Percentiles rank a stretch among this genome's conserved stretches.
These are phyloP conservation scores for Pterocarpus macrocarpus DNA, from an alignment of 306 rosid genomes.

Conservation along the genomic window DNA sequence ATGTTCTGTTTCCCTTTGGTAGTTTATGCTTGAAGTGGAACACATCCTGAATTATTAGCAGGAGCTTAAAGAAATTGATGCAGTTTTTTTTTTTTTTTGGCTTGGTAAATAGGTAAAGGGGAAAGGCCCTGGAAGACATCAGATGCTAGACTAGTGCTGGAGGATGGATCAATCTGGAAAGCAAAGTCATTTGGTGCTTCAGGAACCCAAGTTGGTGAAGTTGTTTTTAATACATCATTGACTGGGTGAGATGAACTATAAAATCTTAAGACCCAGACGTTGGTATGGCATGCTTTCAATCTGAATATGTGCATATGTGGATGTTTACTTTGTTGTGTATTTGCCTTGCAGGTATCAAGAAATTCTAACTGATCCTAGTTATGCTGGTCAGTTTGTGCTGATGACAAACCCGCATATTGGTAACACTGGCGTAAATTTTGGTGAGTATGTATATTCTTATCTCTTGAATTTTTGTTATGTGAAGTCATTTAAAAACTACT, in stretches of 20 bases:
- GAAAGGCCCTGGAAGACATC: constrained; percentile 94
- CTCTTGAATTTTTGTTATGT: constrained; percentile 11
- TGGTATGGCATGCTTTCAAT: not conserved
- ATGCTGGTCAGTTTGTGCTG: constrained; percentile 94
- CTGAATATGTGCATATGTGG: constrained; percentile 9
- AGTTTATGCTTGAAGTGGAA: not conserved
- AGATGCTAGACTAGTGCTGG: constrained; percentile 91
- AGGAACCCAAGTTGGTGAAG: constrained; percentile 99
- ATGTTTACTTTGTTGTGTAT: constrained; percentile 35
- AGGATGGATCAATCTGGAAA: constrained; percentile 95
- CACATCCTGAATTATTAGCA: not conserved
- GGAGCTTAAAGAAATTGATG: constrained; percentile 27
- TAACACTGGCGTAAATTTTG: constrained; percentile 91
- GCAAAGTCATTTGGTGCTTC: constrained; percentile 96
- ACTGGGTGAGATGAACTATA: constrained; percentile 70
- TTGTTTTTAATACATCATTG: constrained; percentile 90
- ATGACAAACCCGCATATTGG: constrained; percentile 98
- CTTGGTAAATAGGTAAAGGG: constrained; percentile 58
- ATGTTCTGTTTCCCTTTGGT: not conserved
- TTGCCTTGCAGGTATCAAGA: constrained; percentile 82
- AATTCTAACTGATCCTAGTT: constrained; percentile 95
- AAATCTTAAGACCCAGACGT: not conserved
- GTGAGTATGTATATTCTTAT: constrained; percentile 51
- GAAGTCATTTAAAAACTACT: constrained; percentile 15
- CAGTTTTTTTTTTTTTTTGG: not conserved